These are phyloP conservation scores for Kodamaea anthophila DNA, from an alignment of 1,139 yeast species.

Conservation along the genomic window DNA sequence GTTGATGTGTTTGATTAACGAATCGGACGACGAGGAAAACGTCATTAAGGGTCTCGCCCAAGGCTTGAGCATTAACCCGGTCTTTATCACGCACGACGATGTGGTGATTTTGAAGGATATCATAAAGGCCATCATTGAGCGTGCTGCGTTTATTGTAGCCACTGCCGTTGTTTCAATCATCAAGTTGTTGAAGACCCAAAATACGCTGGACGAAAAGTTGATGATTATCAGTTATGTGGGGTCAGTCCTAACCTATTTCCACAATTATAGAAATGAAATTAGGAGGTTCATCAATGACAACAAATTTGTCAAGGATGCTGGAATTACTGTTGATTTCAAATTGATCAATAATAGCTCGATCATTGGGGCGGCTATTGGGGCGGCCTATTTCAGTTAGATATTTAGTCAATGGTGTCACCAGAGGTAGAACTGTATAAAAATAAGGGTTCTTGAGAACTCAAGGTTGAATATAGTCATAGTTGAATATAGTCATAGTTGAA, in stretches of 20 bases:
- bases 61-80: conserved; percentile 19
- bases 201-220: conserved; percentile 15
- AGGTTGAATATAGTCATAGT: no score
- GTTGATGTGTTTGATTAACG: conserved; percentile 33
- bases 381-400: conserved; percentile 31
- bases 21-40: conserved; percentile 17
- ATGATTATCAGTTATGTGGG: conserved; percentile 42
- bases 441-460: no score
- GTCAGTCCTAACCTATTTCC: conserved; percentile 34
- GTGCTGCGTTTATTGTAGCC: conserved; percentile 42
- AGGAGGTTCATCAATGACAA: conserved; percentile 25
- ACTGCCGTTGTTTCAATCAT: conserved; percentile 30
- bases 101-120: conserved; percentile 22
- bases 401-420: no score
- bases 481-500: no score
- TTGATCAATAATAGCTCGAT: conserved; percentile 39
- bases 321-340: conserved; percentile 31
- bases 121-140: conserved; percentile 24
- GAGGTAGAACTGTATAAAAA: no score
- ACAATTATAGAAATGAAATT: conserved; percentile 27
- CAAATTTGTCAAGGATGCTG: conserved; percentile 21
- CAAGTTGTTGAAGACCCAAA: conserved; percentile 29
- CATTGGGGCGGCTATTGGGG: conserved; percentile 46
- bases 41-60: conserved; percentile 18
- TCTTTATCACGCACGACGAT: conserved; percentile 19